phyloP scores from a whole-genome alignment of 1,139 yeast genomes.

The Yamadazyma diddensiae region DNA sequence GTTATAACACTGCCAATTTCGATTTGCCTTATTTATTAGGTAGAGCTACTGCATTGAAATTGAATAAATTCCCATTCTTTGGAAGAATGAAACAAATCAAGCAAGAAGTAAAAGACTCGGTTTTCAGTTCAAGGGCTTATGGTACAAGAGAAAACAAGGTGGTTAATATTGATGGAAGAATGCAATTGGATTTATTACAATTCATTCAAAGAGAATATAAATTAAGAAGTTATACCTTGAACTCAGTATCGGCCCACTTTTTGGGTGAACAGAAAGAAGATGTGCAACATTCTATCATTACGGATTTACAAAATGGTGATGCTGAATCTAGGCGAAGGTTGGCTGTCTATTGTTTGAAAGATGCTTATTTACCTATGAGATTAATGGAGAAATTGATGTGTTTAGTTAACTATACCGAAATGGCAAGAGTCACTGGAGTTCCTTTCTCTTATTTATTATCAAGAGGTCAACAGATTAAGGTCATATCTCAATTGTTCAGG shows the following conservation, averaged over 20 bases:
- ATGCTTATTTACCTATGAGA: constrained; percentile 88
- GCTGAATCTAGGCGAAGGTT: constrained; percentile 89
- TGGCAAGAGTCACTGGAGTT: constrained; percentile 99
- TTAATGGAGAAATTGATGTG: constrained; percentile 93
- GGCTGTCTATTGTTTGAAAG: constrained; percentile 96
- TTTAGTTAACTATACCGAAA: constrained; percentile 93
- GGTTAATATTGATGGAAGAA: constrained; percentile 90
- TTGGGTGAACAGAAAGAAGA: constrained; percentile 96
- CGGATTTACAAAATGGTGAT: constrained; percentile 90
- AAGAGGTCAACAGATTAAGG: constrained; percentile 97
- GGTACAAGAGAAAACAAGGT: constrained; percentile 94
- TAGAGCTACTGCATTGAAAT: constrained; percentile 73
- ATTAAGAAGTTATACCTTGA: constrained; percentile 88
- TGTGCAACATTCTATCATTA: constrained; percentile 94
- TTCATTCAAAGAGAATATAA: constrained; percentile 94
- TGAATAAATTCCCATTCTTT: constrained; percentile 76
- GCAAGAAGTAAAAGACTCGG: constrained; percentile 78
- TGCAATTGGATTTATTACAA: constrained; percentile 91
- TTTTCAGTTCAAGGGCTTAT: constrained; percentile 91
- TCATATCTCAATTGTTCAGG: constrained; percentile 89
- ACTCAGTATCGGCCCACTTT: constrained; percentile 93
- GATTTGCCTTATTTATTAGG: constrained; percentile 92
- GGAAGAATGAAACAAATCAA: constrained; percentile 67
- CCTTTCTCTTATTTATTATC: constrained; percentile 87
- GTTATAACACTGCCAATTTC: constrained; percentile 91